Conservation (phyloP, 306 rosid genomes). For the Quercus alba region DNA sequence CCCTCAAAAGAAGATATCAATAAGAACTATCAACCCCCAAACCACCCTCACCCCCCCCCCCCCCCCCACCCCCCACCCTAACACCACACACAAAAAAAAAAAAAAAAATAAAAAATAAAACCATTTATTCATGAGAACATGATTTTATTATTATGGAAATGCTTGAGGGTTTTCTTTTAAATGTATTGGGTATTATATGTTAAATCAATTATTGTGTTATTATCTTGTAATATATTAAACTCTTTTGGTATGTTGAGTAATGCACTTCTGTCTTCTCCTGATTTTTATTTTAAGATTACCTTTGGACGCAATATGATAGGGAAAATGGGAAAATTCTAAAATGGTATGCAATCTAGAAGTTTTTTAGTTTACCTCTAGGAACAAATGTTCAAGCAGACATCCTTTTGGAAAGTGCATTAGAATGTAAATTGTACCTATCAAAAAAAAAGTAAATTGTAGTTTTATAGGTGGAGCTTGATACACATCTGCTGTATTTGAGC, state of each 20-base stretch:
- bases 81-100: too few species aligned
- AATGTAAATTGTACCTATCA: background rate
- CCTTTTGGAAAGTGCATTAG: background rate
- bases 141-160: background rate
- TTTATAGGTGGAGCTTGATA: too few species aligned
- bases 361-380: background rate
- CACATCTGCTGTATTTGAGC: too few species aligned
- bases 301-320: background rate
- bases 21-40: too few species aligned
- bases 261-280: background rate
- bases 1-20: too few species aligned
- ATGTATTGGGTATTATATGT: background rate
- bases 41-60: accelerated
- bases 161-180: background rate
- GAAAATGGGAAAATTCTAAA: background rate
- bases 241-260: background rate
- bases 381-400: background rate
- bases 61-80: too few species aligned
- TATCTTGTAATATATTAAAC: background rate
- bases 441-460: background rate
- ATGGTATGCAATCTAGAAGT: background rate
- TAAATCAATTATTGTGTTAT: background rate
- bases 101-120: background rate
- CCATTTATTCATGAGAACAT: background rate
- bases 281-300: background rate